These are phyloP conservation scores for Collybia nuda DNA, from an alignment of 768 basidiomycete genomes.

Conservation along the genomic window DNA sequence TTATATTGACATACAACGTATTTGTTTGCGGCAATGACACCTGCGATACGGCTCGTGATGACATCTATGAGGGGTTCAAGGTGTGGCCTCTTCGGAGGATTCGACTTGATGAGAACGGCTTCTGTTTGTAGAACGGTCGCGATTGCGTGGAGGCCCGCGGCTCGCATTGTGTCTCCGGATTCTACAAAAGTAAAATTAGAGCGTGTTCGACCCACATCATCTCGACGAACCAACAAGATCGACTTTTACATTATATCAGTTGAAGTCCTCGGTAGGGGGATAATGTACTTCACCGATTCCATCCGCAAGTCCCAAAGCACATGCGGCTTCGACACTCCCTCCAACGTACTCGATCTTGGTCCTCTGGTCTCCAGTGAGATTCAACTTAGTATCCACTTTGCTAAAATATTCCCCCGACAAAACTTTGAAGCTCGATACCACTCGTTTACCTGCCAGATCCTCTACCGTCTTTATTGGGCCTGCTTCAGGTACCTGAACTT, in stretches of 20 bases:
- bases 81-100: conserved; percentile 58
- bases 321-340: conserved; percentile 97
- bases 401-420: conserved; percentile 79
- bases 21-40: conserved; percentile 84
- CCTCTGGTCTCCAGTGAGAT: conserved; percentile 49
- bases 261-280: conserved; percentile 2
- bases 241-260: conserved; percentile 44
- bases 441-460: conserved; percentile 84
- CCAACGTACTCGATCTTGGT: conserved; percentile 96
- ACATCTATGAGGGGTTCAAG: conserved; percentile 68
- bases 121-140: conserved; percentile 81
- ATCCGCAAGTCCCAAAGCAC: conserved; percentile 93
- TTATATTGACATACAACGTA: conserved; percentile 96
- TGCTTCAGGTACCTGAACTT: conserved; percentile 87
- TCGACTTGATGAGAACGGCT: conserved; percentile 90
- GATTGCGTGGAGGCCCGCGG: conserved; percentile 92
- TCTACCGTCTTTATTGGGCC: conserved; percentile 69
- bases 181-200: conserved; percentile 46
- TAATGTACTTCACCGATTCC: conserved; percentile 73
- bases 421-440: conserved; percentile 96
- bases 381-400: conserved; percentile 53
- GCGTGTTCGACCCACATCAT: not conserved
- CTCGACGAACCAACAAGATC: conserved; percentile 82
- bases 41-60: conserved; percentile 86
- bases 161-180: conserved; percentile 99